phyloP scores from a whole-genome alignment of 192 early-diverging fungal species.

The Gonapodya sp. region DNA sequence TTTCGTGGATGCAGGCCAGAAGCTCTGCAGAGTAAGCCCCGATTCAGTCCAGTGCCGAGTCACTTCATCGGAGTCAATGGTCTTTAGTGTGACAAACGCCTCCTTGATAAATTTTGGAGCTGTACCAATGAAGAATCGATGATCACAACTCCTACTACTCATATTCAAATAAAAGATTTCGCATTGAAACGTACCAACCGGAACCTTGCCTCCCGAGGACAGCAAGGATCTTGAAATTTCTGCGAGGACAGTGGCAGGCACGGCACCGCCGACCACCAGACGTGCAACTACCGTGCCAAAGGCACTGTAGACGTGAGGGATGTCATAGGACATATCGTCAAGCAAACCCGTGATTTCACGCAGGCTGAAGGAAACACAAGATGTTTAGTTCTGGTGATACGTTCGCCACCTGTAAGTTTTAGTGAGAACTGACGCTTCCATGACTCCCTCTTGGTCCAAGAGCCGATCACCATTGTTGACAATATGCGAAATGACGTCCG shows the following conservation, averaged over 20 bases:
- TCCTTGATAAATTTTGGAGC: conserved; percentile 23
- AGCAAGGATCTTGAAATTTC: conserved; percentile 11
- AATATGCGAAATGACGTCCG: neutral
- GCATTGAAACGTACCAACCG: neutral
- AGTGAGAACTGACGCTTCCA: neutral
- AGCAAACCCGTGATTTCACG: conserved; percentile 45
- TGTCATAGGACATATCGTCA: conserved; percentile 64
- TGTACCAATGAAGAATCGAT: no score
- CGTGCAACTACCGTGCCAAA: conserved; percentile 37
- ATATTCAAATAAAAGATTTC: no score
- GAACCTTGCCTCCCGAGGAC: neutral
- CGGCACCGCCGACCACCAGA: conserved; percentile 39
- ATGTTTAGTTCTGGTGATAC: neutral
- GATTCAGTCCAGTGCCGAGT: conserved; percentile 9
- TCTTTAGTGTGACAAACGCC: conserved; percentile 16
- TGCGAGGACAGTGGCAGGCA: conserved; percentile 35
- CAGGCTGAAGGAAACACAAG: conserved; percentile 20
- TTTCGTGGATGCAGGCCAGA: conserved; percentile 24
- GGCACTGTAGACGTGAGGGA: conserved; percentile 55
- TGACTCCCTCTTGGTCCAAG: neutral
- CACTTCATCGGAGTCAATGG: conserved; percentile 14
- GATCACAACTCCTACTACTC: no score
- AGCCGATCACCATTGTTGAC: neutral
- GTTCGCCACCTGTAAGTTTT: neutral
- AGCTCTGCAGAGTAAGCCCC: conserved; percentile 20